Conservation (phyloP, 345 rosid species). For the Noccaea caerulescens region DNA sequence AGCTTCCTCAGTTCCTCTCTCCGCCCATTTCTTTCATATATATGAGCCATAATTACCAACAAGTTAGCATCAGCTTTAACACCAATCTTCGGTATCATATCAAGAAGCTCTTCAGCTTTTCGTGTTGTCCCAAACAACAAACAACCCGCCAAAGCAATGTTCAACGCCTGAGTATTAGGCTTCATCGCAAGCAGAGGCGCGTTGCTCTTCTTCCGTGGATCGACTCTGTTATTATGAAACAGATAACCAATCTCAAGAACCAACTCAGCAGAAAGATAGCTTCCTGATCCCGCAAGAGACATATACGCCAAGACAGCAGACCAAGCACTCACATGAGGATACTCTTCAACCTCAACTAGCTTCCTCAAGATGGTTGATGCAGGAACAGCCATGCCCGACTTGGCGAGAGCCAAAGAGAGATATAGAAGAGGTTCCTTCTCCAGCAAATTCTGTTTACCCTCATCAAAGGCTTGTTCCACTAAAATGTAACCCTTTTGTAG, state of each 20-base stretch:
- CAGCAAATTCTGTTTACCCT: slow-evolving; percentile 73
- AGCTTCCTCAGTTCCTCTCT: slow-evolving; percentile 83
- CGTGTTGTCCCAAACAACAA: slow-evolving; percentile 78
- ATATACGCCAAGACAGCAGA: slow-evolving; percentile 71
- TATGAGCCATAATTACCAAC: slow-evolving; percentile 74
- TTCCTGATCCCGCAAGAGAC: slow-evolving; percentile 72
- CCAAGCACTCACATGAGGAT: slow-evolving; percentile 83
- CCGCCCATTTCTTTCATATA: slow-evolving; percentile 88
- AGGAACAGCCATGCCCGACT: slow-evolving; percentile 64
- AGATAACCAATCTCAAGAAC: slow-evolving; percentile 82
- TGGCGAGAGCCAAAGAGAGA: slow-evolving; percentile 79
- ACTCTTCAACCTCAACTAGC: slow-evolving; percentile 68
- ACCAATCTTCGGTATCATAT: slow-evolving; percentile 70
- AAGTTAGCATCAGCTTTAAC: slow-evolving; percentile 65
- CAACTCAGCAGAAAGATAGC: slow-evolving; percentile 84
- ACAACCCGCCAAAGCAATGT: slow-evolving; percentile 82
- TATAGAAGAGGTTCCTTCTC: slow-evolving; percentile 76
- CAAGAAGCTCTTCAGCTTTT: slow-evolving; percentile 89
- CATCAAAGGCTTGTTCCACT: slow-evolving; percentile 71
- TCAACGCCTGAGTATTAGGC: slow-evolving; percentile 73
- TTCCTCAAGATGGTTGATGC: slow-evolving; percentile 81
- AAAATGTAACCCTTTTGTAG: slow-evolving; percentile 67
- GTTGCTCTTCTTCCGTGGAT: slow-evolving; percentile 85
- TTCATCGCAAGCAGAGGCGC: slow-evolving; percentile 82
- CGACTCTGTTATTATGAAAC: slow-evolving; percentile 75